Evolutionary conservation across 345 rosid genomes (phyloP).

Genomic region (Eucalyptus cladocalyx): DNA sequence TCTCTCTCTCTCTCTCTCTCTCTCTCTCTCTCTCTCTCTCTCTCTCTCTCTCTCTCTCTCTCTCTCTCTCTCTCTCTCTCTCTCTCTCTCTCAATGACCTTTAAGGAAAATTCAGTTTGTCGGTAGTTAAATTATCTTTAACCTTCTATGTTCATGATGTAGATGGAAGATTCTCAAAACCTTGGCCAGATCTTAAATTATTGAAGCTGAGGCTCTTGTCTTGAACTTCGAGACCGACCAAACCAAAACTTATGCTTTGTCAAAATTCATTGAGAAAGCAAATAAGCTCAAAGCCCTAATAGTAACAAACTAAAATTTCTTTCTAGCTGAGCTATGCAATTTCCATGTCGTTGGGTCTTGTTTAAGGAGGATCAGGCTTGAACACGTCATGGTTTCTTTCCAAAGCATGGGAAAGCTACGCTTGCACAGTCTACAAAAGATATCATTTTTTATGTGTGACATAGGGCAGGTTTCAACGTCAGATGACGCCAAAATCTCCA

Average conservation of each 20-base stretch:
- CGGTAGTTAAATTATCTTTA: neutral
- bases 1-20: too few species aligned
- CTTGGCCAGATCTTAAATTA: conserved; percentile 26
- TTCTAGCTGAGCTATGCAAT: conserved; percentile 17
- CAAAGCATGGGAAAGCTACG: neutral
- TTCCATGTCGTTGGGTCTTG: conserved; percentile 14
- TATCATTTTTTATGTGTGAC: conserved; percentile 33
- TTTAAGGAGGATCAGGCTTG: conserved; percentile 53
- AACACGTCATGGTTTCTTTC: conserved; percentile 12
- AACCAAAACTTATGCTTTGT: conserved; percentile 14
- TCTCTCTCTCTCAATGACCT: too few species aligned
- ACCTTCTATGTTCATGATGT: neutral
- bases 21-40: too few species aligned
- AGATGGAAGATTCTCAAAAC: conserved; percentile 40
- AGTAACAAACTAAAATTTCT: conserved; percentile 18
- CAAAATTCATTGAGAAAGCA: conserved; percentile 31
- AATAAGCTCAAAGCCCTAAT: conserved; percentile 30
- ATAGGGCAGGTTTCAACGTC: conserved; percentile 9
- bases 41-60: conserved; percentile 19
- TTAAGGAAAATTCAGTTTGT: neutral
- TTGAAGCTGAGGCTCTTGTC: conserved; percentile 30
- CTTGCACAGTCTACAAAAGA: conserved; percentile 17
- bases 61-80: too few species aligned
- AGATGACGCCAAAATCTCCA: neutral
- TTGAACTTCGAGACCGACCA: conserved; percentile 19